phyloP scores from a whole-genome alignment of 441 rosid genomes.

The Monsonia emarginata region DNA sequence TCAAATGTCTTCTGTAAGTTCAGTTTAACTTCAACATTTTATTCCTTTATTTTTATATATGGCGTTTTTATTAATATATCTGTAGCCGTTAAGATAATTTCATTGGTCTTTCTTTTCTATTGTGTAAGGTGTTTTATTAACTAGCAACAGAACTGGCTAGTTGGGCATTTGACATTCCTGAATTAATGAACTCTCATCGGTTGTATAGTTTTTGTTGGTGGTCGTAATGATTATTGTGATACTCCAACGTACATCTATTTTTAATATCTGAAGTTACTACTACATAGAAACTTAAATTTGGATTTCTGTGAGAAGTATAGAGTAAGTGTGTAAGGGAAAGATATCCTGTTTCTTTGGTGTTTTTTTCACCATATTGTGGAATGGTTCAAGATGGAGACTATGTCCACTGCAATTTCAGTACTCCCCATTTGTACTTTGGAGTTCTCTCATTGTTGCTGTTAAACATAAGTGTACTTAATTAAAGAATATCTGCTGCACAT shows the following conservation, averaged over 20 bases:
- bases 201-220: background rate
- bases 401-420: background rate
- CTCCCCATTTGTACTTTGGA: background rate
- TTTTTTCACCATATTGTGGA: background rate
- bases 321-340: background rate
- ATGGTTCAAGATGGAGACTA: background rate
- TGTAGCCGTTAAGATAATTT: background rate
- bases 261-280: background rate
- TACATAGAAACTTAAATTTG: too few relatives aligned
- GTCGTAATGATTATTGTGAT: background rate
- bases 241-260: too few relatives aligned
- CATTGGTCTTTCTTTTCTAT: background rate
- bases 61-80: background rate
- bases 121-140: background rate
- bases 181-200: background rate
- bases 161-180: background rate
- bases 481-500: too few relatives aligned
- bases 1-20: conserved; percentile 39
- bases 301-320: too few relatives aligned
- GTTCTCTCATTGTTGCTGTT: background rate
- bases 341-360: background rate
- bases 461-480: background rate
- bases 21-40: background rate
- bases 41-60: background rate
- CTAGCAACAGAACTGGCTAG: background rate